Base-by-base conservation (phyloP, 1,139 yeast genomes). In the Scheffersomyces segobiensis region DNA sequence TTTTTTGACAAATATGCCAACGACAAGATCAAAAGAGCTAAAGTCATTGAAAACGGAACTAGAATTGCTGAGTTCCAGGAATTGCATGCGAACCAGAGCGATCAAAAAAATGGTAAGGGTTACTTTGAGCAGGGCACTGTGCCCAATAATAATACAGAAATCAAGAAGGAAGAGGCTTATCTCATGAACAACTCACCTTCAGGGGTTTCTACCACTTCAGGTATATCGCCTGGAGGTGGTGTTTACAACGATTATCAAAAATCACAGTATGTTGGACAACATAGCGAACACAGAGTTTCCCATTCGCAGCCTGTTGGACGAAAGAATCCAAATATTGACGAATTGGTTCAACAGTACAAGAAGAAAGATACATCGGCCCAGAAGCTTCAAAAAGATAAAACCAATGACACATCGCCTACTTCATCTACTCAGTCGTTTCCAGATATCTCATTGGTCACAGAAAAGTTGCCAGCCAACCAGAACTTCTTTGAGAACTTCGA, bases 401-500 rank as follows among this genome's bases (percentile, higher is more conserved):
- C 67, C 53, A 65, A 66, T 24, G 79, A 75, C 49, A 70, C 73
- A 5, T 76, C 82, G 0, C 83, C 83, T 1, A 59, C 74, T 2
- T 75, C 81, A n/a, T 74, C 81, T 8, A 68, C 71, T 6, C 73
- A 72, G 50, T 77, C 82, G 17, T 79, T 80, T 69, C 83, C 83
- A 0, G 83, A 80, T 55, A 78, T 81, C 48, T 76, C 81, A 3
- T 72, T 81, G 64, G 85, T 81, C 6, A 81, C 85, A 1, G 85
- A 81, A 60, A 74, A 70, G 52, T 66, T 79, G 61, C 82, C 82
- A 7, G 70, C 78, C 20, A 76, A 74, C 59, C 75, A 71, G 53
- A 76, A 76, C 58, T 81, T 80, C 63, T 75, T 79, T 62, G 83
- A 79, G 54, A 80, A 80, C 64, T 81, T 80, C 63, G 83, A 81